Evolutionary conservation across 495 filamentous ascomycete species (phyloP), one percentile per base, ranked within the genome.

Genomic region (Poronia punctata): DNA sequence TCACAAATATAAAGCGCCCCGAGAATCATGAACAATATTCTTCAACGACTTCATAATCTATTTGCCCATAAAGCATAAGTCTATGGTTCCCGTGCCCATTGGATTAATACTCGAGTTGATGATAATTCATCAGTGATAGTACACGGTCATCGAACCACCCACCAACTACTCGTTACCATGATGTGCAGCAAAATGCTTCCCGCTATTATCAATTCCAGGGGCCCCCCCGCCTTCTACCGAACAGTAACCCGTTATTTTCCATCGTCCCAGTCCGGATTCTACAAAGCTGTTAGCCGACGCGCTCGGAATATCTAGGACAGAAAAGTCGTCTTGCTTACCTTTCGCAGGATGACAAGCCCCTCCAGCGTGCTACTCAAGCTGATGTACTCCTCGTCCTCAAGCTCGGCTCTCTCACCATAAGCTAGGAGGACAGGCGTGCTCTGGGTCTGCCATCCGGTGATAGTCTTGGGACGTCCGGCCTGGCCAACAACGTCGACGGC

Each of bases 381-480:
- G 39, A 96, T 80, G 53, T 97, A 99, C 64, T 97, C 79, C 69
- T 99, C 92, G 56, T 97, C 93, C 62, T 99, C 92, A 35, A 99
- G 64, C 70, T 99, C 92, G 28, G 92, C 92, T 53, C 92, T 72
- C 72, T 99, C 92, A 10, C 92, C 93, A 61, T 95, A 79, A 7
- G 86, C 79, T 56, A 99, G 68, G 40, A 99, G 69, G 35, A 99
- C 92, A 3, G 92, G 92, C 14, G 92, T 97, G 67, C 86, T 96
- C 67, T 99, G 92, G 45, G 92, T 99, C 68, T 99, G 92, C 92
- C 92, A 99, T 26, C 92, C 92, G 11, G 92, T 99, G 50, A 99
- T 99, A 3, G 93, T 96, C 80, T 96, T 99, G 34, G 92, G 92
- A 48, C 89, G 74, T 43, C 92, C 92, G 1, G 93, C 92, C 64